Conservation (phyloP, 2,329 filamentous ascomycete genomes). For the Cercospora beticola region DNA sequence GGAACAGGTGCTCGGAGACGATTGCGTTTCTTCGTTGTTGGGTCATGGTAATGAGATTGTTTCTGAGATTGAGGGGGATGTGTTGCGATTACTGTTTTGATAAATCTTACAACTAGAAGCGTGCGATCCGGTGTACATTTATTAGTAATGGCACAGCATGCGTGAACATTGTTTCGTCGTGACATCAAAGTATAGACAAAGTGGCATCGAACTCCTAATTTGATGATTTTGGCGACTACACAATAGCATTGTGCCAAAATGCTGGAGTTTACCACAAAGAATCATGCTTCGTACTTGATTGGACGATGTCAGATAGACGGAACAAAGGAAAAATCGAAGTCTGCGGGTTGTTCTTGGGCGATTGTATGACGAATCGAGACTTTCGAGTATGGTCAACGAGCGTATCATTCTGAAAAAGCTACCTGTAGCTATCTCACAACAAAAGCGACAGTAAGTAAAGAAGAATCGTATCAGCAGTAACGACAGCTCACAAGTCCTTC, state of each 20-base stretch:
- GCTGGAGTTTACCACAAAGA: no score
- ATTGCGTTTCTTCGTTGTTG: neutral
- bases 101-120: no score
- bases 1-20: neutral
- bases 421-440: neutral
- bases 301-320: no score
- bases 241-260: neutral
- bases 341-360: no score
- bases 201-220: neutral
- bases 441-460: neutral
- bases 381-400: neutral
- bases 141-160: neutral
- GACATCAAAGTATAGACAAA: neutral
- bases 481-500: neutral
- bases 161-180: neutral
- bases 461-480: neutral
- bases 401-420: neutral
- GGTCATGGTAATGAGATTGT: neutral
- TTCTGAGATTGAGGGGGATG: neutral
- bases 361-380: no score
- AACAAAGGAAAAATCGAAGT: no score
- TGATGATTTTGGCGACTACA: neutral
- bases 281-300: no score
- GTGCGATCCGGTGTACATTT: neutral
- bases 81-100: no score